Base-by-base conservation (phyloP, 192 early-diverging fungal species). In the Coemansia pectinata region DNA sequence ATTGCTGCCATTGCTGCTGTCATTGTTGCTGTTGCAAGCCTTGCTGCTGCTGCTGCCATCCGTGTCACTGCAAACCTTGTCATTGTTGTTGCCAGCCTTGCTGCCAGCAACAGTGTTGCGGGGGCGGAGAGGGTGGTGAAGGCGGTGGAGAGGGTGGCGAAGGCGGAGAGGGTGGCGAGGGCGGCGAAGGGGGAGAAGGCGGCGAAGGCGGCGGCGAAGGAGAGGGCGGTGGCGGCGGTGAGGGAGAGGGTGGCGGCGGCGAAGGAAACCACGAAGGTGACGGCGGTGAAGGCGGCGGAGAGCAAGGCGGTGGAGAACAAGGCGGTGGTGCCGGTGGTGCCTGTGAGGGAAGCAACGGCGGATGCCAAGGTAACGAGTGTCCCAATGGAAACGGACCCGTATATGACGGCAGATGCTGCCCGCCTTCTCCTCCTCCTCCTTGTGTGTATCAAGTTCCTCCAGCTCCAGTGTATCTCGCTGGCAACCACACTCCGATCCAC, bases 1-100 rank as follows among this genome's bases (percentile, higher is more conserved):
- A 80, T 19, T 80, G 78, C 36, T 80, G 78, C 66, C 78, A 80
- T 47, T 80, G 78, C 63, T 80, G 78, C 52, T 80, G 78, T 62
- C 78, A 80, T 42, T 80, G 78, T 23, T 80, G 78, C 34, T 80
- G 78, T 15, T 80, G 78, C 63, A 63, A 80, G 25, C 78, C 78
- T 11, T 80, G 78, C 27, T 80, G 78, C 55, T 79, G 77, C 62
- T 79, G 77, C 23, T 80, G 78, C 63, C 57, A 59, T 36, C 73
- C 73, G 6, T 80, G 78, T 42, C 74, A 73, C 59, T 80, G 78
- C 63, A 70, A 80, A 38, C 70, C 69, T 1, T 80, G 78, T 57
- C 66, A 63, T 60, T 75, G 73, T 8, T 66, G 70, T 41, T 69
- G 70, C 17, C 76, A 72, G 27, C 72, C 61, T 8, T 69, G 73